Conservation (phyloP, 768 basidiomycete genomes). For the Pleurotus ostreatus region DNA sequence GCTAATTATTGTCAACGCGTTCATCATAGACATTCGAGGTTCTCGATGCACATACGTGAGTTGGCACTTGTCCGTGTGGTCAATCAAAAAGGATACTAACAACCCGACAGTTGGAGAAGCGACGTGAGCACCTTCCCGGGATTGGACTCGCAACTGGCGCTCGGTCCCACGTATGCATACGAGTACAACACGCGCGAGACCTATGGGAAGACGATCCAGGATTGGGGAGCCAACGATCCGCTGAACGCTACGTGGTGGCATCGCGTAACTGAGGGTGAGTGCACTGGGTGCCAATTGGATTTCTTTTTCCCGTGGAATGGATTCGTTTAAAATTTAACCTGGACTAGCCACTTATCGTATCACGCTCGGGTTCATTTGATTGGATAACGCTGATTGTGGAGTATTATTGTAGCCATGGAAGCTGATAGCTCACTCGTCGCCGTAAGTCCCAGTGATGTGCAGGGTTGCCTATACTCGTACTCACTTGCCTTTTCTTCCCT, state of each 20-base stretch:
- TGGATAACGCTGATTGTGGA: background rate
- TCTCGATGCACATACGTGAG: conserved; percentile 73
- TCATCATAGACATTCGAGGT: conserved; percentile 65
- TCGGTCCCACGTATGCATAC: conserved; percentile 58
- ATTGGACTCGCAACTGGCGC: conserved; percentile 50
- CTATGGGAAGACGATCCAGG: conserved; percentile 53
- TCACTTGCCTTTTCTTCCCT: background rate
- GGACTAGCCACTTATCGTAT: too few species aligned
- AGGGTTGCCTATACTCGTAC: background rate
- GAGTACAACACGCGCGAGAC: conserved; percentile 72
- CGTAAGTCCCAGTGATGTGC: conserved; percentile 28
- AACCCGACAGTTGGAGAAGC: conserved; percentile 48
- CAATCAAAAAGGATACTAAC: too few species aligned
- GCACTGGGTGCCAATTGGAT: conserved; percentile 19
- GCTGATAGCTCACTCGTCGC: conserved; percentile 52
- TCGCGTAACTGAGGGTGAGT: conserved; percentile 59
- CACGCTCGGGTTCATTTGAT: too few species aligned
- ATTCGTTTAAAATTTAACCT: too few species aligned
- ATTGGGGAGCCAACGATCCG: conserved; percentile 63
- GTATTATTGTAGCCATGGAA: conserved; percentile 48
- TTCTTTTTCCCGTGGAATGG: background rate
- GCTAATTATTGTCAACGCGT: background rate
- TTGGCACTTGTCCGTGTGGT: background rate
- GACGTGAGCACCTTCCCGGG: conserved; percentile 57
- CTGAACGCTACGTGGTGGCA: conserved; percentile 86